Percentiles rank a stretch among this genome's conserved stretches.
Conservation (phyloP, 2,329 filamentous ascomycete genomes). For the Diplodia corticola region DNA sequence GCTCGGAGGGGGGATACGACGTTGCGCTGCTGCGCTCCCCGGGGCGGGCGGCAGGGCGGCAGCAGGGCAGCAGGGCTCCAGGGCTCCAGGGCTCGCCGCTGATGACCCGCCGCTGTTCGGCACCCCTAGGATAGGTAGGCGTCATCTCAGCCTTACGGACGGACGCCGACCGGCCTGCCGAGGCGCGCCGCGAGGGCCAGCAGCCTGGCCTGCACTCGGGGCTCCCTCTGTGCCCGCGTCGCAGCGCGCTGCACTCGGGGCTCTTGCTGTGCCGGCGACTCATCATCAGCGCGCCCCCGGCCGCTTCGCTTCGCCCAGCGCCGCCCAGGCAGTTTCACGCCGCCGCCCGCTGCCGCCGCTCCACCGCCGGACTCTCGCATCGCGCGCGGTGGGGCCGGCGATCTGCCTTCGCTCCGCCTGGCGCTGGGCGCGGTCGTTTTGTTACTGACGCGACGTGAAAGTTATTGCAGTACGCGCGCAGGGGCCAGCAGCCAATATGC, state of each 20-base stretch:
- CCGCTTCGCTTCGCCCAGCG: conserved; percentile 16
- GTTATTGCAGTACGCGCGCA: conserved; percentile 20
- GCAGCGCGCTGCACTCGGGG: neutral
- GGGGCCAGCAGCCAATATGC: conserved; percentile 20
- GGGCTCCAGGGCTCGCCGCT: neutral
- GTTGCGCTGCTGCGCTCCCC: conserved; percentile 16
- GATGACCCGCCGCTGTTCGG: neutral
- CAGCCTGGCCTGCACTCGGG: neutral
- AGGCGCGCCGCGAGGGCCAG: neutral
- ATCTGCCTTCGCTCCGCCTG: conserved; percentile 19
- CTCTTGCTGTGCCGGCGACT: neutral
- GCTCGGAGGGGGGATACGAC: conserved; percentile 18
- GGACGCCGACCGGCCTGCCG: conserved; percentile 7
- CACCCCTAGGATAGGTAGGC: neutral
- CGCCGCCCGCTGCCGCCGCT: conserved; percentile 18
- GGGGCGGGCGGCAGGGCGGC: neutral
- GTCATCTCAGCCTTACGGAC: conserved; percentile 20
- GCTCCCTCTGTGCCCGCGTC: neutral
- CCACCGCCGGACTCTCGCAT: conserved; percentile 18
- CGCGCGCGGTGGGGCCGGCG: conserved; percentile 17
- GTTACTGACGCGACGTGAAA: conserved; percentile 21
- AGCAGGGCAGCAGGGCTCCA: too few species aligned
- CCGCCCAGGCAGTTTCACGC: conserved; percentile 16
- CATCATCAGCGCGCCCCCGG: neutral
- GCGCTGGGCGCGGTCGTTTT: conserved; percentile 18